Evolutionary conservation across 345 rosid genomes (phyloP).

Genomic region (Pistacia integerrima): DNA sequence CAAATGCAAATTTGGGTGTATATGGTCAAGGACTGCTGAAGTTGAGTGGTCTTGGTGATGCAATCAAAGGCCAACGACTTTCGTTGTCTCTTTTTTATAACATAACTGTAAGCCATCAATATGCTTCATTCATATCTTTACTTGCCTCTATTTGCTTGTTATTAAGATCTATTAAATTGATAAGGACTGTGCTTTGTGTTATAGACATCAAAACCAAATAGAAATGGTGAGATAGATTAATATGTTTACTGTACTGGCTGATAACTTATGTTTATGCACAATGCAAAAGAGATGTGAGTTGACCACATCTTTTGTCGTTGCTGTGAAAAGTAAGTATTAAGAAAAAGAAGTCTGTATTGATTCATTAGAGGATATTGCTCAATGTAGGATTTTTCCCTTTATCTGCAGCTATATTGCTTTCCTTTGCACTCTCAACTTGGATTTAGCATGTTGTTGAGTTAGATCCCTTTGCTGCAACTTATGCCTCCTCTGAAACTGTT

Average conservation of each 20-base stretch:
- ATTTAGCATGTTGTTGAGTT: background rate
- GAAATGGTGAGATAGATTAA: background rate
- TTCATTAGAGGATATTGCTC: background rate
- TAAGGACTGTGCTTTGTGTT: background rate
- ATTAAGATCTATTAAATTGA: conserved; percentile 2
- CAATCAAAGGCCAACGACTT: conserved; percentile 92
- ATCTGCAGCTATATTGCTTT: background rate
- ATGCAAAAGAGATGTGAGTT: conserved; percentile 8
- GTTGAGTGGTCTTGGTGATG: conserved; percentile 86
- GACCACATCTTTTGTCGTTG: background rate
- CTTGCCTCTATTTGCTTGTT: conserved; percentile 8
- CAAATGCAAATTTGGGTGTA: conserved; percentile 84
- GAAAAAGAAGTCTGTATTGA: background rate
- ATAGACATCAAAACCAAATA: conserved; percentile 3
- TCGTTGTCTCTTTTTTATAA: conserved; percentile 91
- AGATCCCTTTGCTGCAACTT: background rate
- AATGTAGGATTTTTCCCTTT: background rate
- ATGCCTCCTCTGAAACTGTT: background rate
- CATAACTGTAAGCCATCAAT: conserved; percentile 72
- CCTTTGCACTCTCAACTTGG: background rate
- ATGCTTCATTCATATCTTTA: conserved; percentile 13
- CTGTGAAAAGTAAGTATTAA: background rate
- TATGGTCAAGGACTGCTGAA: conserved; percentile 92
- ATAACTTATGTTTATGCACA: background rate
- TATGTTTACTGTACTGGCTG: background rate